Evolutionary conservation across 305 asterid species (phyloP), one percentile per base, ranked within the genome.

Genomic region (Withania somnifera): DNA sequence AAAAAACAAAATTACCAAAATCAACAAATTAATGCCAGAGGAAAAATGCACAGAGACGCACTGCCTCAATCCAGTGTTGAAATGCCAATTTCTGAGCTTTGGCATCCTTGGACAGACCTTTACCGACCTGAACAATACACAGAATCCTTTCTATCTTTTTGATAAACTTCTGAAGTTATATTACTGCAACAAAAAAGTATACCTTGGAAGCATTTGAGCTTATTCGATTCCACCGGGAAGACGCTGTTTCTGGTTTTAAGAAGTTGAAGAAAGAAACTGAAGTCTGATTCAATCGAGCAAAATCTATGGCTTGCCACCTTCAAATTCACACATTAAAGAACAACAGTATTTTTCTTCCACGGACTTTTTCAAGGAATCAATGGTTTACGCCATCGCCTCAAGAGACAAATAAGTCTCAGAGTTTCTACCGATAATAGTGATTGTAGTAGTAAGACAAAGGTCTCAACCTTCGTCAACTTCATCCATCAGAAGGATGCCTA

Each of bases 11-110:
- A 45, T 60, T 60, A 4, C 3, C 30, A 17, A 11, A 7, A 56
- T 9, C 53, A 32, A 61, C 56, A 36, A 73, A 73, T 15, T 73
- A 9, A 45, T 10, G 22, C 40, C 9, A 53, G n/a, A 32, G 3
- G 30, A 9, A 57, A 9, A 32, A 76, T 15, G 38, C 0, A 1
- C 79, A 28, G 82, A 53, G 58, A 83, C 95, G 86, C 88, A 92
- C 99, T 20, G 97, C 98, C 84, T 94, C 98, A 86, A 94, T 94
- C 97, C 97, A 94, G 87, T 93, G 97, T 79, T 91, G 98, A 85
- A 94, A 94, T 85, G 98, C 95, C 84, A 94, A 87, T 84, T 90
- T 93, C 82, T 91, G 97, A 56, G 98, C 98, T 86, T 90, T 93
- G 79, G 85, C 95, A 85, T 92, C 93, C 81, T 84, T 83, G 14